These are phyloP conservation scores for Aegilops sharonensis DNA, from an alignment of 176 grass and related monocot species.

Conservation along the genomic window DNA sequence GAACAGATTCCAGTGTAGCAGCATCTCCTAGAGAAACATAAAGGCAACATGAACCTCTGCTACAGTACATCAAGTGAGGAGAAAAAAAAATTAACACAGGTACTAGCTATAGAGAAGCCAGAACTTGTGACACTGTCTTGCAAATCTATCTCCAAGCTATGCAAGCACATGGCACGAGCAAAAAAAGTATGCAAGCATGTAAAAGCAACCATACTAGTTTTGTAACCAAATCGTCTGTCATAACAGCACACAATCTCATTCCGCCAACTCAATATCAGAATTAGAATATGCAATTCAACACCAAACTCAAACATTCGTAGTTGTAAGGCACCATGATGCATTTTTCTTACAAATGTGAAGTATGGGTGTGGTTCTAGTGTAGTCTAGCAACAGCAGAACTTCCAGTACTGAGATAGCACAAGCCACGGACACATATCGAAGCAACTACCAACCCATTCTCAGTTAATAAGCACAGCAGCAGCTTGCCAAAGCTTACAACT, in stretches of 20 bases:
- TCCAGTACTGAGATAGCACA: neutral
- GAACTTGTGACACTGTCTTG: neutral
- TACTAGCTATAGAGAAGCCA: neutral
- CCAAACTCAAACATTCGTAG: neutral
- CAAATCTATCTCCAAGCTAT: neutral
- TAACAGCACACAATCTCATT: neutral
- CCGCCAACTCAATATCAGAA: neutral
- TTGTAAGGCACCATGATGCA: neutral
- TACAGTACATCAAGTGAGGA: neutral
- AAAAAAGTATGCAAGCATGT: neutral
- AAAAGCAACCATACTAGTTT: neutral
- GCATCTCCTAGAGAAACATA: conserved; percentile 45
- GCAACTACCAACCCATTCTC: neutral
- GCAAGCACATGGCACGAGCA: neutral
- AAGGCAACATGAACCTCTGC: neutral
- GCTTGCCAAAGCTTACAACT: neutral
- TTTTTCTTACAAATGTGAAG: neutral
- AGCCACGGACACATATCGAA: neutral
- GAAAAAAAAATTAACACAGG: neutral
- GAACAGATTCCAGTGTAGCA: conserved; percentile 74
- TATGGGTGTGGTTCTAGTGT: neutral
- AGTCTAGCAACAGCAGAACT: neutral
- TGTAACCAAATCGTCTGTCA: neutral
- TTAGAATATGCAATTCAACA: neutral
- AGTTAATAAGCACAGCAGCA: neutral